Percentiles rank a stretch among this genome's conserved stretches.
phyloP scores from a whole-genome alignment of 495 filamentous ascomycete species.

The Tirmania nivea region DNA sequence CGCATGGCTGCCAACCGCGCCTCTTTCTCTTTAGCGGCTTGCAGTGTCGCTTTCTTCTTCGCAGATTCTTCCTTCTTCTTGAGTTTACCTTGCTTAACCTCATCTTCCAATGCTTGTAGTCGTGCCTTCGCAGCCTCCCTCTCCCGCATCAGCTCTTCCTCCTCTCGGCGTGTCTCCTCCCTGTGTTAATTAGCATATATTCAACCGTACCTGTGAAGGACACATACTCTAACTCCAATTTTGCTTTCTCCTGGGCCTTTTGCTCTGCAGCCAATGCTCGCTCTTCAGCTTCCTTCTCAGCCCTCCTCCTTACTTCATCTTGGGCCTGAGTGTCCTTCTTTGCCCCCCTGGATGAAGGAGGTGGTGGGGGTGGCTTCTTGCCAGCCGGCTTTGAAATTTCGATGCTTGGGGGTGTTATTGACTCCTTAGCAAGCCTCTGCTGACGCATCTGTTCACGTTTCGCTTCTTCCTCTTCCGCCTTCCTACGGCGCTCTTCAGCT shows the following conservation, averaged over 20 bases:
- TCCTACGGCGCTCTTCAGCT: constrained; percentile 58
- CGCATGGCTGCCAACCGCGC: constrained; percentile 60
- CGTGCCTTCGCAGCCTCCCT: constrained; percentile 63
- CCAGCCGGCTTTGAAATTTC: constrained; percentile 28
- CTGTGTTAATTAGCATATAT: constrained; percentile 30
- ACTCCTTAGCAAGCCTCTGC: constrained; percentile 63
- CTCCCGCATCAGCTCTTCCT: constrained; percentile 58
- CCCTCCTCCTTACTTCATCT: constrained; percentile 23
- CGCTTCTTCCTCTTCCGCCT: constrained; percentile 91
- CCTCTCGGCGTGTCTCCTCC: constrained; percentile 49
- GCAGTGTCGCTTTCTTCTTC: constrained; percentile 65
- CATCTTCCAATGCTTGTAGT: constrained; percentile 73
- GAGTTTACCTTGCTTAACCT: constrained; percentile 83
- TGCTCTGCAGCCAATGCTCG: constrained; percentile 38
- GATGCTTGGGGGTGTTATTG: constrained; percentile 37
- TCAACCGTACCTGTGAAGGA: constrained; percentile 2
- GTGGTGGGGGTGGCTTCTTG: constrained; percentile 72
- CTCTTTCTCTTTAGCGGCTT: constrained; percentile 77
- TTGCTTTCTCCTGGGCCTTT: constrained; percentile 52
- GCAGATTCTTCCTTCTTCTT: constrained; percentile 82
- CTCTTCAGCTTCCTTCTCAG: constrained; percentile 30
- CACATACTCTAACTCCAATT: constrained; percentile 66
- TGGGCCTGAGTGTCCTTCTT: constrained; percentile 39
- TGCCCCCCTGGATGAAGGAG: constrained; percentile 51
- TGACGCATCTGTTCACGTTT: constrained; percentile 73